phyloP scores from a whole-genome alignment of 73 alveolate genomes.

The Stentor coeruleus region DNA sequence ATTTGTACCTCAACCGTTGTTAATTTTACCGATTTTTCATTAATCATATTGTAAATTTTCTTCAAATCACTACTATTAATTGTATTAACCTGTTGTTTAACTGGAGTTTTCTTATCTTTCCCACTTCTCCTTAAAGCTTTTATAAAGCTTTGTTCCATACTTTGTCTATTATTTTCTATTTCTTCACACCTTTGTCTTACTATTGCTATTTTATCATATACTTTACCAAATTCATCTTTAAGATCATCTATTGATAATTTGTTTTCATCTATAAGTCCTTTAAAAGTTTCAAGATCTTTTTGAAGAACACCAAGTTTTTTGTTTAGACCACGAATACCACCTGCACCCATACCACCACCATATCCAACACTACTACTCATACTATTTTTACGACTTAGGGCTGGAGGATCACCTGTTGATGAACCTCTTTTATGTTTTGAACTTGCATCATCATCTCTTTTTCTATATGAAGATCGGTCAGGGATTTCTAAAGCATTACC shows the following conservation, averaged over 20 bases:
- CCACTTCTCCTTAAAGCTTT: background rate
- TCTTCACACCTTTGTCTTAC: background rate
- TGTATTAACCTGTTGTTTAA: background rate
- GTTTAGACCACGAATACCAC: background rate
- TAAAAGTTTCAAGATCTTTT: slow-evolving; percentile 1
- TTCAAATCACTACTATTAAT: background rate
- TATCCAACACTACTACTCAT: background rate
- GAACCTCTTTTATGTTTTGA: background rate
- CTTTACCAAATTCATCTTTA: background rate
- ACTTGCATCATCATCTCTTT: background rate
- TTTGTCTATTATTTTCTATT: background rate
- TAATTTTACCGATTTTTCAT: background rate
- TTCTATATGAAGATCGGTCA: background rate
- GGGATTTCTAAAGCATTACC: background rate
- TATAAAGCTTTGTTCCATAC: slow-evolving; percentile 23
- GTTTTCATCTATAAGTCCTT: background rate
- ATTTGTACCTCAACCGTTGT: background rate
- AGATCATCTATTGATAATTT: background rate
- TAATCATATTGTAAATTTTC: background rate
- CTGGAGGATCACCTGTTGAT: background rate
- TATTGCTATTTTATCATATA: background rate
- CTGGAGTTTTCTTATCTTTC: background rate
- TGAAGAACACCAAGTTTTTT: slow-evolving; percentile 3
- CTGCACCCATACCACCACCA: background rate
- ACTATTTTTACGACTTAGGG: background rate